These are phyloP conservation scores for Daldinia grandis DNA, from an alignment of 495 filamentous ascomycete genomes.

Conservation along the genomic window DNA sequence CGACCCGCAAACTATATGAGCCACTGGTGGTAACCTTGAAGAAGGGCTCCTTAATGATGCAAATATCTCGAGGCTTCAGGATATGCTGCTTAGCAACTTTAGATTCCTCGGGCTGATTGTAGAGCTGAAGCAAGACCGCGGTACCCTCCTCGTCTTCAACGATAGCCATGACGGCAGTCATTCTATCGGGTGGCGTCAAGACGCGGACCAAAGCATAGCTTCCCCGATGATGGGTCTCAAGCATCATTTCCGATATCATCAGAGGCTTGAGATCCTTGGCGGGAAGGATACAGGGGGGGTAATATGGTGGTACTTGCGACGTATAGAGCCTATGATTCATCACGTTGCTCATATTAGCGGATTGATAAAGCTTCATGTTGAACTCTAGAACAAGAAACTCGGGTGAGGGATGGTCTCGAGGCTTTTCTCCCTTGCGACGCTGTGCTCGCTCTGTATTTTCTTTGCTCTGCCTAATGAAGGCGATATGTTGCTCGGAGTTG, in stretches of 20 bases:
- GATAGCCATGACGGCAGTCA: conserved; percentile 52
- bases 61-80: conserved; percentile 46
- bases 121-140: conserved; percentile 52
- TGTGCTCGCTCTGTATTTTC: conserved; percentile 7
- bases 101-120: conserved; percentile 48
- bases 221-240: conserved; percentile 61
- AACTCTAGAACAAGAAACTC: conserved; percentile 5
- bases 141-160: conserved; percentile 59
- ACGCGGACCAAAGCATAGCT: conserved; percentile 51
- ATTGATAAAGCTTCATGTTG: background rate
- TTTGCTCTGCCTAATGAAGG: background rate
- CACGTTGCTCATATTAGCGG: too few relatives aligned
- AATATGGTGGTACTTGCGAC: conserved; percentile 11
- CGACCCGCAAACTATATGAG: conserved; percentile 56
- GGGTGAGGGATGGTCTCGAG: conserved; percentile 22
- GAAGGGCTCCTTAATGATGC: conserved; percentile 64
- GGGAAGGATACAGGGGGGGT: conserved; percentile 25
- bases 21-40: conserved; percentile 52
- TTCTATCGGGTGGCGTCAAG: conserved; percentile 47
- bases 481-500: background rate
- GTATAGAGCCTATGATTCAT: background rate
- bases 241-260: conserved; percentile 44
- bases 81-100: conserved; percentile 35
- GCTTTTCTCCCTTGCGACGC: conserved; percentile 29
- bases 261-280: conserved; percentile 24